Base-by-base conservation (phyloP, 192 early-diverging fungal genomes). In the Entrophospora sp. region DNA sequence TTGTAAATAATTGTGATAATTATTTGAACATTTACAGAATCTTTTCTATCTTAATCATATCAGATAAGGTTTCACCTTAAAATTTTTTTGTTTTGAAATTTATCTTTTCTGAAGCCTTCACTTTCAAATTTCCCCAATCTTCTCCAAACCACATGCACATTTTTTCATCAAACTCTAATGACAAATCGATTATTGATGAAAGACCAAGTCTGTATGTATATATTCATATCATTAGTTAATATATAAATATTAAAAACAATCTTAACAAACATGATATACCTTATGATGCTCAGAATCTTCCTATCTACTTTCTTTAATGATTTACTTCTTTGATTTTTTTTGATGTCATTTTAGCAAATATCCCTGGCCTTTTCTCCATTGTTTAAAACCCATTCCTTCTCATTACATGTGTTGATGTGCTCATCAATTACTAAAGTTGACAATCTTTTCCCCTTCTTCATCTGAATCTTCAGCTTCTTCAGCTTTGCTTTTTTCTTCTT, bases 171-270 rank as follows among this genome's bases (percentile, higher is more conserved):
- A 64, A 64, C 12, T 64, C 44, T 7, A 25, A 64, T 31, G 25
- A 64, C 16, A 64, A 4, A 49, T 64, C 61, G 6, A 64, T 64
- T 43, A 64, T 64, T 35, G 27, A 64, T 37, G 38, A 64, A 52
- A 45, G 44, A 0, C 24, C 34, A 37, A 64, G 44, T 30, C 25
- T 64, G 4, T 0, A 48, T 16, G 32, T 37, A 49, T 30, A 7
- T 32, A n/a, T n/a, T n/a, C n/a, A 32, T 49, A 31, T 34, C 3
- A 42, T 12, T 28, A 6, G 27, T 25, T 64, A 45, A 32, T 30
- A 31, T 63, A 48, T 0, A 20, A 63, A 63, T 63, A 42, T 43
- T 18, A 63, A 48, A 46, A 48, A 37, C 6, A 27, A 45, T 35
- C 30, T 9, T 25, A 34, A 40, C 5, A 18, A 40, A 46, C 22